Conservation (phyloP, 306 rosid species). For the Prunus kanzakura region DNA sequence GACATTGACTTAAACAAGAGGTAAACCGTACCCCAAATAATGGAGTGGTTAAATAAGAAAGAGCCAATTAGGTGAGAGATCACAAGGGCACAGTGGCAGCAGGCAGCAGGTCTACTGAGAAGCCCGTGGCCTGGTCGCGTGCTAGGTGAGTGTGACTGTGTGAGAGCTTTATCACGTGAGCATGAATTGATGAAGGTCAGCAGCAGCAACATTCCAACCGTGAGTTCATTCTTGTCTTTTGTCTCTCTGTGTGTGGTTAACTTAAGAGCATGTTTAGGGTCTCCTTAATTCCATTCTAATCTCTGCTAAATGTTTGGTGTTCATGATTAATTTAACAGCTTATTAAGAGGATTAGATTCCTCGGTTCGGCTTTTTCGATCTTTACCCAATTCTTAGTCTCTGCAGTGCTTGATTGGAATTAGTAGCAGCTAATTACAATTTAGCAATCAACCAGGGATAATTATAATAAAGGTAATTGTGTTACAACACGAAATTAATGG, state of each 20-base stretch:
- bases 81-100: constrained; percentile 47
- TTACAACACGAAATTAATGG: background rate
- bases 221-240: background rate
- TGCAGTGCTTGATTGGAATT: background rate
- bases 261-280: background rate
- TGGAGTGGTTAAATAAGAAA: background rate
- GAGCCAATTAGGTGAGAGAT: constrained; percentile 5
- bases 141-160: constrained; percentile 12
- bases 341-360: background rate
- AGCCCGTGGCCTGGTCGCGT: constrained; percentile 43
- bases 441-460: background rate
- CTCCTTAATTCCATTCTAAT: background rate
- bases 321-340: background rate
- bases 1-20: too few species aligned
- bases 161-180: constrained; percentile 24
- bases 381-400: background rate
- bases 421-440: background rate
- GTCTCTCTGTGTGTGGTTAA: background rate
- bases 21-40: background rate
- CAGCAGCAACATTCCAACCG: background rate
- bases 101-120: background rate
- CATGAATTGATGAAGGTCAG: background rate
- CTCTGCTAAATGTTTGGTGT: background rate
- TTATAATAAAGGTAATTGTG: background rate
- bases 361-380: constrained; percentile 13